Percentiles rank a stretch among this genome's conserved stretches.
Conservation (phyloP, 257 asterid species). For the Ehretia macrophylla region DNA sequence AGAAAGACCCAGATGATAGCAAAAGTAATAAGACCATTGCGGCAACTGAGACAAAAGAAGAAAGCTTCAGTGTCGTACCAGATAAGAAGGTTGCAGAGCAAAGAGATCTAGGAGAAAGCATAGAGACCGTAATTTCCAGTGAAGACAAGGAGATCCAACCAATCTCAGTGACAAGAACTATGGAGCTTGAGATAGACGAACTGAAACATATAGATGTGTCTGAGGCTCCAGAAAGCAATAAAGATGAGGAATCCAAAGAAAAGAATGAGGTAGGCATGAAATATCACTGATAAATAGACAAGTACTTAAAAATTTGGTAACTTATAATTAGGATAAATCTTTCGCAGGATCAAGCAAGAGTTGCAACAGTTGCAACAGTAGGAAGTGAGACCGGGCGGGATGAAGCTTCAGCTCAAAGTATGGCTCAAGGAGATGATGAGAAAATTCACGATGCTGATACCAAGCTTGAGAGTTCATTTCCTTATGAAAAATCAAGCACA, state of each 20-base stretch:
- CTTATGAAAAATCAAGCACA: not conserved
- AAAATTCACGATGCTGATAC: not conserved
- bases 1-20: constrained; percentile 1
- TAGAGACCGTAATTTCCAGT: not conserved
- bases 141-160: not conserved
- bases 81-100: not conserved
- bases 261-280: not conserved
- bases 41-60: not conserved
- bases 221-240: not conserved
- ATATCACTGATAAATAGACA: too few species aligned
- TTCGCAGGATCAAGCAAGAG: not conserved
- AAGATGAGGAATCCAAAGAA: not conserved
- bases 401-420: not conserved
- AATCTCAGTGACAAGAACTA: too few species aligned
- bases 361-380: not conserved
- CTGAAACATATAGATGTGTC: not conserved
- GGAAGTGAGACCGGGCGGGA: too few species aligned
- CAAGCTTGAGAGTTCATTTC: not conserved
- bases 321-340: not conserved
- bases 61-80: not conserved
- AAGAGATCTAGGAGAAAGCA: not conserved
- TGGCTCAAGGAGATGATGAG: not conserved
- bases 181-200: not conserved
- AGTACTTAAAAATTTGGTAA: not conserved
- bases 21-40: not conserved